Percentiles rank a stretch among this genome's conserved stretches.
phyloP scores from a whole-genome alignment of 179 eudicot species.

The Silene vulgaris region DNA sequence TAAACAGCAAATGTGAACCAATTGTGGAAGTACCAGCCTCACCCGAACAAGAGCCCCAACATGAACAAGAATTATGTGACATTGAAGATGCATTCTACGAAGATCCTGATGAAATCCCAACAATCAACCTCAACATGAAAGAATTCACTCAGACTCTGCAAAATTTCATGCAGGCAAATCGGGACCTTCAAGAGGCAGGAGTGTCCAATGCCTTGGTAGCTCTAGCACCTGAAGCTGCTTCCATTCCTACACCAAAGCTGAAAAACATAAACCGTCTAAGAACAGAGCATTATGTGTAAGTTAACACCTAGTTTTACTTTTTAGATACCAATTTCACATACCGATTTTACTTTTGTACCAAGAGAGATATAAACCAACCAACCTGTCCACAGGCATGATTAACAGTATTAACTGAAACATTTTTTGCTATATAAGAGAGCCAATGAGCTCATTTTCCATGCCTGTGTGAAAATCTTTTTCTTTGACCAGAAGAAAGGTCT shows the following conservation, averaged over 20 bases:
- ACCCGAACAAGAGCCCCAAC: conserved; percentile 50
- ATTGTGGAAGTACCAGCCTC: conserved; percentile 79
- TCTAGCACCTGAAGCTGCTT: conserved; percentile 53
- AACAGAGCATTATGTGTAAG: conserved; percentile 77
- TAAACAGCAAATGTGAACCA: conserved; percentile 42
- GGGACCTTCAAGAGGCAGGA: conserved; percentile 39
- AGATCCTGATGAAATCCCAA: conserved; percentile 47
- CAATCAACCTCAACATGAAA: conserved; percentile 38
- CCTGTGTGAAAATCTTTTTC: not conserved
- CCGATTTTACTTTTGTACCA: not conserved
- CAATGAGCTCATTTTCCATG: not conserved
- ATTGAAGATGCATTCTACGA: conserved; percentile 41
- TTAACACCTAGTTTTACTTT: conserved; percentile 2
- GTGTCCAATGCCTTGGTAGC: conserved; percentile 51
- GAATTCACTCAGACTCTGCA: conserved; percentile 40
- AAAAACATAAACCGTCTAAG: conserved; percentile 58
- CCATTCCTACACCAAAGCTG: conserved; percentile 55
- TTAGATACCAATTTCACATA: too few species aligned
- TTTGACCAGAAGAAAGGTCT: not conserved
- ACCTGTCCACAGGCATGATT: not conserved
- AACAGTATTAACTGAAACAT: not conserved
- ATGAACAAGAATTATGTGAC: conserved; percentile 26
- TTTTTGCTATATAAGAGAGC: not conserved
- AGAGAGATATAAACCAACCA: not conserved
- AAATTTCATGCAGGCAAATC: conserved; percentile 42